phyloP scores from a whole-genome alignment of 805 yeast species.

The Nakazawaea siamensis region DNA sequence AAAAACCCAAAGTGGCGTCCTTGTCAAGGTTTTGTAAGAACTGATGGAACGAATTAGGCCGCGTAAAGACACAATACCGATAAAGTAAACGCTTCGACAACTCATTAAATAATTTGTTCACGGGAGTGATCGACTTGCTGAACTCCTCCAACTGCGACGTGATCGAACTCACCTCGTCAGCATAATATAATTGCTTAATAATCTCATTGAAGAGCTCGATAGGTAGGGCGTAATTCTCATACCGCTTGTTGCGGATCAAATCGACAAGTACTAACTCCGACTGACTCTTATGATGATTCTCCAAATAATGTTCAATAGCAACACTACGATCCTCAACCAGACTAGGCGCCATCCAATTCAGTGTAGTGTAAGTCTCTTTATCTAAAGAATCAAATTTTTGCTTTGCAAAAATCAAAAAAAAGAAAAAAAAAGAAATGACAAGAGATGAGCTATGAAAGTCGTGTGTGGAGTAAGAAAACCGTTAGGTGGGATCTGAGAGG shows the following conservation, averaged over 20 bases:
- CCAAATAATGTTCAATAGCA: not conserved
- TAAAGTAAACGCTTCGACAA: conserved; percentile 51
- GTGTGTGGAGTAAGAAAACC: no score
- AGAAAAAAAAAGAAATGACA: not conserved
- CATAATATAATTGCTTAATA: conserved; percentile 21
- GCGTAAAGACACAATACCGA: conserved; percentile 63
- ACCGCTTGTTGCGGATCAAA: no score
- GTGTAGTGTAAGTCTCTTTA: no score
- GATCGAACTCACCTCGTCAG: conserved; percentile 17
- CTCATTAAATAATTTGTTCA: conserved; percentile 50
- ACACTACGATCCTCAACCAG: not conserved
- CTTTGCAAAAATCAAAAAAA: not conserved
- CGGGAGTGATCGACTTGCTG: conserved; percentile 24
- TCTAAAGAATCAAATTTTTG: no score
- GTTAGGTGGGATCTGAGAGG: no score
- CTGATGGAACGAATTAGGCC: conserved; percentile 73
- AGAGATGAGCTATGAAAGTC: no score
- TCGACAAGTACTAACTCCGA: no score
- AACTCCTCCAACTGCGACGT: conserved; percentile 22
- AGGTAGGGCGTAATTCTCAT: conserved; percentile 18
- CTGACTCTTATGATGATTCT: not conserved
- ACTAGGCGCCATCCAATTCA: conserved; percentile 9
- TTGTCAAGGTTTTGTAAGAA: conserved; percentile 48
- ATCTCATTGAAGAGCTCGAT: conserved; percentile 24
- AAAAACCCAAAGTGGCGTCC: conserved; percentile 42